Conservation (phyloP, 2,329 filamentous ascomycete genomes). For the Calonectria pseudoturangicola region DNA sequence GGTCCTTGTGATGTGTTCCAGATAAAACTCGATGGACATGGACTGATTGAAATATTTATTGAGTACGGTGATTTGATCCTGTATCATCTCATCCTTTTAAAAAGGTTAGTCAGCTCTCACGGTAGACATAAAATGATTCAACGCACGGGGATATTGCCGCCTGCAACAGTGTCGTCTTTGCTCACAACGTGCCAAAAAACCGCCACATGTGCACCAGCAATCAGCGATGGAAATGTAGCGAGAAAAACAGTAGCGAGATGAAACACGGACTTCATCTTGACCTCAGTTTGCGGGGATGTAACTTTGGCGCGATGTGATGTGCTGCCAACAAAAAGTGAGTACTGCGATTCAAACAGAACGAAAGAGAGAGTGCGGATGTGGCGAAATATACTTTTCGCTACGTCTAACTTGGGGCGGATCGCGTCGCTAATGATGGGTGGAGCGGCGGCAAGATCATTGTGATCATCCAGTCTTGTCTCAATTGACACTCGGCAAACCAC, state of each 20-base stretch:
- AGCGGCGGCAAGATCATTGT: too few species aligned
- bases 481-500: too few species aligned
- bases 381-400: too few species aligned
- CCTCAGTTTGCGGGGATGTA: too few species aligned
- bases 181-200: not conserved
- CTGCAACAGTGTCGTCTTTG: not conserved
- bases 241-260: not conserved
- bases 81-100: not conserved
- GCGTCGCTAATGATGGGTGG: too few species aligned
- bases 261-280: not conserved
- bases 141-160: not conserved
- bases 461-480: too few species aligned
- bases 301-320: too few species aligned
- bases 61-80: not conserved
- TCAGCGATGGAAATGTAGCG: not conserved
- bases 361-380: too few species aligned
- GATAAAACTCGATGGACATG: not conserved
- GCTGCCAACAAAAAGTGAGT: too few species aligned
- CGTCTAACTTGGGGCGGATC: too few species aligned
- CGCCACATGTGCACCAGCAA: not conserved
- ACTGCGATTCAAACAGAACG: too few species aligned
- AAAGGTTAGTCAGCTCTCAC: not conserved
- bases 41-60: not conserved
- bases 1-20: not conserved
- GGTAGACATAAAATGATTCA: not conserved